Percentiles rank a stretch among this genome's conserved stretches.
Conservation (phyloP, 352 stramenopile genomes). For the Phytophthora ohioensis region DNA sequence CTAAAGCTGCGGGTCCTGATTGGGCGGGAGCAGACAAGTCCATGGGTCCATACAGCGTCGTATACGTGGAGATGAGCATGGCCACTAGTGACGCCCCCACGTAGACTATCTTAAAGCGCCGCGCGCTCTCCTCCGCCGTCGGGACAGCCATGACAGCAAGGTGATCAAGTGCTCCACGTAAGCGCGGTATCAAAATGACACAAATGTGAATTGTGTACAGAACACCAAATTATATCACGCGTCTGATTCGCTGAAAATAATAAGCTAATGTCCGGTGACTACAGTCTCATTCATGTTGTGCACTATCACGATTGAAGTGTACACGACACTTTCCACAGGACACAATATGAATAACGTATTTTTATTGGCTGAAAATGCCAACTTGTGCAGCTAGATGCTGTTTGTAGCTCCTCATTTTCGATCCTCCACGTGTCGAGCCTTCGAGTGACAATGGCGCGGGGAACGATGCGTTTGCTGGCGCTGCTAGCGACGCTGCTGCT, state of each 20-base stretch:
- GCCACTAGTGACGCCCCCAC: constrained; percentile 34
- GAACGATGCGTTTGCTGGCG: constrained; percentile 31
- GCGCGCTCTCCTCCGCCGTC: constrained; percentile 34
- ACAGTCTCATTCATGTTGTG: neutral
- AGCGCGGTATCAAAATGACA: constrained; percentile 10
- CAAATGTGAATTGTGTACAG: constrained; percentile 2
- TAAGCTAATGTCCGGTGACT: neutral
- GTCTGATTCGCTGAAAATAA: constrained; percentile 19
- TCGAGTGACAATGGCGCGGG: constrained; percentile 33
- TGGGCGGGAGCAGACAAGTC: constrained; percentile 8
- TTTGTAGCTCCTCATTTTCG: constrained; percentile 28
- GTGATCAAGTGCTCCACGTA: constrained; percentile 7
- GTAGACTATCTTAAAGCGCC: constrained; percentile 39
- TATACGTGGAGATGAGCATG: constrained; percentile 41
- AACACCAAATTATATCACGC: neutral
- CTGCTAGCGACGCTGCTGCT: constrained; percentile 56
- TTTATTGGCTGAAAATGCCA: constrained; percentile 24
- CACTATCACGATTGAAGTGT: constrained; percentile 1
- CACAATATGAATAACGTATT: neutral
- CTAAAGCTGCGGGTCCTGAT: constrained; percentile 21
- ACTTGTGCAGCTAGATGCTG: neutral
- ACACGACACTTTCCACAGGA: neutral
- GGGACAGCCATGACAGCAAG: constrained; percentile 18
- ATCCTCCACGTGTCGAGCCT: constrained; percentile 51
- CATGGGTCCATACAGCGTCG: constrained; percentile 31